Base-by-base conservation (phyloP, 768 basidiomycete genomes). In the Coprinopsis sp. region DNA sequence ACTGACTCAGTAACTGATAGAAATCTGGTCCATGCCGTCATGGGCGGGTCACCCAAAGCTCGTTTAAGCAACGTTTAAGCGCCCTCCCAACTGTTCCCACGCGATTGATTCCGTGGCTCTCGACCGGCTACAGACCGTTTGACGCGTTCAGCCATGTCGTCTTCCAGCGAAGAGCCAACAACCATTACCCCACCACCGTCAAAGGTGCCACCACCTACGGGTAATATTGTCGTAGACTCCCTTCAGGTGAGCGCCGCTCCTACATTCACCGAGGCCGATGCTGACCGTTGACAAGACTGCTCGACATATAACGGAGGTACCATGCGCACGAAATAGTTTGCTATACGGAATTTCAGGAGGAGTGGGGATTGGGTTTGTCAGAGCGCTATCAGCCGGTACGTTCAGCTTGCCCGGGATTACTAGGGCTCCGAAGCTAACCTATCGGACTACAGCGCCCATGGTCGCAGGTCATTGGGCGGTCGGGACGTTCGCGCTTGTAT, bases 341-440 rank as follows among this genome's bases (percentile, higher is more conserved):
- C 65, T 91, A 53, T 77, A 74, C 42, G 89, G 89, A 12, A 90
- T 91, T 54, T 84, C 81, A n/a, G 81, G 84, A 47, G 89, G 89
- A 12, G 74, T 73, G 1, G 89, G 87, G 1, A 76, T 91, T 45
- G 90, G 89, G 16, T 69, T 85, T 45, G 78, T 91, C 44, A 76
- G 88, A 46, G 82, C 79, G 2, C 63, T 89, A 55, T 76, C 76
- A 56, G 65, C 78, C 10, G 69, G 88, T 88, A 61, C 46, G 82
- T 70, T 2, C 25, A 11, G 10, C 21, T n/a, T 36, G 22, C 13
- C 33, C 2, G 13, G 6, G 18, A n/a, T n/a, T 30, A 27, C 16
- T 25, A 25, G 18, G 22, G 13, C 22, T 22, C 6, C 36, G 18
- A 27, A 12, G 10, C 7, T 18, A 12, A 40, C 34, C 13, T 42